Evolutionary conservation across 768 basidiomycete genomes (phyloP), one percentile per base, ranked within the genome.

Genomic region (Mycena filopes): DNA sequence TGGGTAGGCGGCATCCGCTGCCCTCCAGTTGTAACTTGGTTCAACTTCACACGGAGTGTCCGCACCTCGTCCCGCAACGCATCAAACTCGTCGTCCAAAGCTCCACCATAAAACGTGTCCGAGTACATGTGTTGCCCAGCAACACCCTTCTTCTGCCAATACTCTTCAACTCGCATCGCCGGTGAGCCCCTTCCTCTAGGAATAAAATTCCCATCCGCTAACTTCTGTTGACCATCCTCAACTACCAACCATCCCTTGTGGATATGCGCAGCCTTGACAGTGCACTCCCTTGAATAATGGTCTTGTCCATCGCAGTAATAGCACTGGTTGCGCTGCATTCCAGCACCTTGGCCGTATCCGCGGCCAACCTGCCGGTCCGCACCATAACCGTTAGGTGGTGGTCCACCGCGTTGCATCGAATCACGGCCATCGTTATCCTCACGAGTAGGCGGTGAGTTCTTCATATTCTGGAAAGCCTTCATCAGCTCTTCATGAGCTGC

Each of bases 401-500:
- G 2, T 3, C 45, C 46, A 31, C 33, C 18, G 18, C 56, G 2
- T 38, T 2, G 13, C 21, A 13, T 15, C 3, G n/a, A 7, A 21
- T 38, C 60, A 12, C 63, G 29, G 20, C 46, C 40, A n/a, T 65
- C 63, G 21, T 29, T 38, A 40, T 65, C 49, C 2, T 65, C 56
- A 7, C 49, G 23, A 1, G 55, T n/a, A 33, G 63, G 49, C 3
- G 9, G 3, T 2, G 49, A 40, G 18, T 23, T 45, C 18, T 38
- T 28, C 29, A 26, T 21, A 8, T 33, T 55, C 3, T 55, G 50
- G 16, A 65, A 46, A 3, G 50, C 43, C 29, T 59, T 65, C 51
- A 65, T 47, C 26, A 65, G 40, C 20, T 64, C 62, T n/a, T 46
- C 62, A 15, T 64, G 62, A n/a, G 54, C 47, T 2, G 42, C 55